phyloP scores from a whole-genome alignment of 108 stramenopile genomes.

The Epithemia pelagica region DNA sequence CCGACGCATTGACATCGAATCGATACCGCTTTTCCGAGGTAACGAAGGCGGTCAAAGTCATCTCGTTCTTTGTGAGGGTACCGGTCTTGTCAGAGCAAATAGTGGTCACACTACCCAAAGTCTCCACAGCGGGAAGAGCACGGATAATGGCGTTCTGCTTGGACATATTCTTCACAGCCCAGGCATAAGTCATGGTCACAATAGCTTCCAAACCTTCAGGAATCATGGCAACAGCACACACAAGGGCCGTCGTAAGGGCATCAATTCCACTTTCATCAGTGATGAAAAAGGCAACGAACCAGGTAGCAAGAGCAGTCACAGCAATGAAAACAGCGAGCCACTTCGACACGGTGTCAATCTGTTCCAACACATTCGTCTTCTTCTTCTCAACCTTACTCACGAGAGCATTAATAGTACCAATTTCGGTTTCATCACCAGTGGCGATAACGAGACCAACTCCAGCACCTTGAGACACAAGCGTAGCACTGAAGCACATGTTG shows the following conservation, averaged over 20 bases:
- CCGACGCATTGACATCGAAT: conserved; percentile 42
- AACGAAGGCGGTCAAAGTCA: conserved; percentile 75
- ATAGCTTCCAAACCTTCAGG: conserved; percentile 97
- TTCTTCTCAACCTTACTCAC: conserved; percentile 72
- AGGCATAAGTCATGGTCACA: conserved; percentile 88
- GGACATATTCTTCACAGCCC: conserved; percentile 84
- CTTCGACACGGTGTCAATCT: conserved; percentile 87
- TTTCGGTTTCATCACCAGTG: conserved; percentile 88
- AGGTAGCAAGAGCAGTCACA: conserved; percentile 67
- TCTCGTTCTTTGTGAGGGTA: conserved; percentile 94
- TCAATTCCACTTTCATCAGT: conserved; percentile 34
- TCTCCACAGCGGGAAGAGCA: conserved; percentile 92
- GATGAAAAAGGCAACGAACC: conserved; percentile 66
- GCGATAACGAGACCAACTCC: conserved; percentile 79
- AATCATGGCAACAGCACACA: conserved; percentile 92
- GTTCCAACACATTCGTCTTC: conserved; percentile 89
- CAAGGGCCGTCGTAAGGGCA: conserved; percentile 68
- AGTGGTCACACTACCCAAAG: conserved; percentile 91
- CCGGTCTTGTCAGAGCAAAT: conserved; percentile 99
- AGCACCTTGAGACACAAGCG: conserved; percentile 83
- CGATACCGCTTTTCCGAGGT: conserved; percentile 69
- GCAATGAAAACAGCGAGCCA: conserved; percentile 73
- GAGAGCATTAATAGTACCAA: conserved; percentile 88
- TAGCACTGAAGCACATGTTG: conserved; percentile 86
- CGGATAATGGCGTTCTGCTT: conserved; percentile 85